phyloP scores from a whole-genome alignment of 306 rosid species.

The Glycine soja region DNA sequence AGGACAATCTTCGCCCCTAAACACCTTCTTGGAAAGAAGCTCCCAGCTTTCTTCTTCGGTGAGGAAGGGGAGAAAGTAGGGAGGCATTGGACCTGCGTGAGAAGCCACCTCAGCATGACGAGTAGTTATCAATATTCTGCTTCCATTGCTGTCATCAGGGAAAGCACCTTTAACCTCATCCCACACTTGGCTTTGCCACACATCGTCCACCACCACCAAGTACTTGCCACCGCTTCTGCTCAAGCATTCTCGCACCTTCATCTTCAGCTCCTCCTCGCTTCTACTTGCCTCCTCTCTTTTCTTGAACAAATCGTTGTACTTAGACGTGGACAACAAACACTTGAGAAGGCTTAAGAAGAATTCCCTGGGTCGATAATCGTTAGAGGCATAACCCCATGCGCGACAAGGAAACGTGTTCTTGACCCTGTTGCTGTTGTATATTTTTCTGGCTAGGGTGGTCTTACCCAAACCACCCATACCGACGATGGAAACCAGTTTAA shows the following conservation, averaged over 20 bases:
- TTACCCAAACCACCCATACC: slow-evolving; percentile 44
- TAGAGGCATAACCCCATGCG: slow-evolving; percentile 29
- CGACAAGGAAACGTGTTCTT: neutral
- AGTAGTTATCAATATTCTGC: slow-evolving; percentile 45
- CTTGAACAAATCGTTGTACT: neutral
- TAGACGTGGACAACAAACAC: neutral
- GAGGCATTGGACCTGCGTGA: neutral
- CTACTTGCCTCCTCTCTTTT: neutral
- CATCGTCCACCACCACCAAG: neutral
- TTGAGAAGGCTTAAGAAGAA: neutral
- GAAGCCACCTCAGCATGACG: neutral
- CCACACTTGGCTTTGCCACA: neutral
- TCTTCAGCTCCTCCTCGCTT: neutral
- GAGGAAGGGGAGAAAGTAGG: neutral
- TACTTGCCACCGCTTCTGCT: neutral
- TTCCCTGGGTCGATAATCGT: neutral
- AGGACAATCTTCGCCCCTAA: neutral
- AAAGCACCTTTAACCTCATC: neutral
- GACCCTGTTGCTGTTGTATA: neutral
- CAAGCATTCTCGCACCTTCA: neutral
- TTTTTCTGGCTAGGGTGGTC: slow-evolving; percentile 39
- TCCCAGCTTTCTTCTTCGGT: slow-evolving; percentile 20
- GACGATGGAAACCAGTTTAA: neutral
- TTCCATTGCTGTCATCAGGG: slow-evolving; percentile 12
- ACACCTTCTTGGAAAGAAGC: slow-evolving; percentile 34